These are phyloP conservation scores for Penicillium crustosum DNA, from an alignment of 2,329 filamentous ascomycete species.

Conservation along the genomic window DNA sequence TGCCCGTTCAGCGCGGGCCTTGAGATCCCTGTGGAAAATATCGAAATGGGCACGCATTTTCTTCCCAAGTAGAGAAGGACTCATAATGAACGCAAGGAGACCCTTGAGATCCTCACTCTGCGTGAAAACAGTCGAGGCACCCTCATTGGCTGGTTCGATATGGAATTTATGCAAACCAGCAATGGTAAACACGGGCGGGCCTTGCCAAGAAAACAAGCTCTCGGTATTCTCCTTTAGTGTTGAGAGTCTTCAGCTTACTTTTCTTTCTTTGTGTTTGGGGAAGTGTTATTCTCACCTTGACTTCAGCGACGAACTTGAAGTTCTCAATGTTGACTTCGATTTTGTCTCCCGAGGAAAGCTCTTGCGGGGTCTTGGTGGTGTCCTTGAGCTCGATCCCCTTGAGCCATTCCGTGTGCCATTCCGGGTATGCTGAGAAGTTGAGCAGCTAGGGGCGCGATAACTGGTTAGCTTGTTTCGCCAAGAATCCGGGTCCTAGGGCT, in stretches of 20 bases:
- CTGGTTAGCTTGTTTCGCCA: not conserved
- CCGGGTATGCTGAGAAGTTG: constrained; percentile 26
- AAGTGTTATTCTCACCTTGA: constrained; percentile 13
- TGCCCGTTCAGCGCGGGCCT: constrained; percentile 20
- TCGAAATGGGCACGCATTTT: constrained; percentile 23
- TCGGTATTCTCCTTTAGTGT: constrained; percentile 24
- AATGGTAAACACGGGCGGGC: constrained; percentile 29
- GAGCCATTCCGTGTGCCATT: constrained; percentile 30
- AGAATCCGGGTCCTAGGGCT: not conserved
- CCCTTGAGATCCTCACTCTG: constrained; percentile 26
- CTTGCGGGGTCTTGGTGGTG: constrained; percentile 13
- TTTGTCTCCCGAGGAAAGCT: constrained; percentile 14
- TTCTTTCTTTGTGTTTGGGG: not conserved
- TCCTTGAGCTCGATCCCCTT: constrained; percentile 21
- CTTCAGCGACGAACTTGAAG: constrained; percentile 21
- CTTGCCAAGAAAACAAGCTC: constrained; percentile 29
- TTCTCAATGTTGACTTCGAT: constrained; percentile 19
- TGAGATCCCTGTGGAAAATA: constrained; percentile 26
- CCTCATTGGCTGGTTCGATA: constrained; percentile 23
- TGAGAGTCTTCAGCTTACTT: not conserved
- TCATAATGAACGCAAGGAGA: constrained; percentile 23
- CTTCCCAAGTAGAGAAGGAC: constrained; percentile 24
- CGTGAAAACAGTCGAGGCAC: constrained; percentile 27
- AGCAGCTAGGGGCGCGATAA: constrained; percentile 18
- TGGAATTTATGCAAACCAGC: constrained; percentile 28